Base-by-base conservation (phyloP, 2,329 filamentous ascomycete genomes). In the Cercospora citrullina region DNA sequence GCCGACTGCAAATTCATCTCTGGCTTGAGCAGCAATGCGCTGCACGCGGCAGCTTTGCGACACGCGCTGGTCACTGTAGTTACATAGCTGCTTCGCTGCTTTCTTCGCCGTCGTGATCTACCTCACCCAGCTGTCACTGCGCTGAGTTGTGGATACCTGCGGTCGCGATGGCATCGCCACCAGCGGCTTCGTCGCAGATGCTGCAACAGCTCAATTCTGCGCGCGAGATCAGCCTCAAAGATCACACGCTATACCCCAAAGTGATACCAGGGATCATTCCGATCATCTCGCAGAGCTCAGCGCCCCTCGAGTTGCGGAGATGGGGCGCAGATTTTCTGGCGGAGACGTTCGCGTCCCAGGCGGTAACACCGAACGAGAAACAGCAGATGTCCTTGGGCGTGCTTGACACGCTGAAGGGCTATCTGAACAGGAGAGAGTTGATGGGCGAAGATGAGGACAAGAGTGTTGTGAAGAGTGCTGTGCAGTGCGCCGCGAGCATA, bases 251-350 rank as follows among this genome's bases (percentile, higher is more conserved):
- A 82, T 99, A 98, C 80, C 89, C 91, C 61, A 92, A 92, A 79
- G 94, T 99, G 78, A 90, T 99, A 71, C 91, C 92, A 77, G 93
- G 93, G 59, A 93, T 98, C 71, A 84, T 98, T n/a, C 93, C 94
- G 65, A 94, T 98, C 75, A 91, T 97, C 80, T 89, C 90, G 69
- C 87, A 91, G 62, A 18, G 14, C 53, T 85, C 86, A 72, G 87
- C 92, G 71, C 86, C 88, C 69, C 81, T 97, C 66, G 92, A 96
- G 80, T 84, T 98, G 75, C 91, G 93, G 80, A 86, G 94, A 90
- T 99, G 95, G 95, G 95, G 94, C 28, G 90, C 94, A 71, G 94
- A 97, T 69, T 99, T 99, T 77, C 85, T 99, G 53, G 93, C 94
- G 66, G 95, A 99, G 83, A 93, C 94, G 2, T 98, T 99, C 81